Conservation (phyloP, 2,329 filamentous ascomycete genomes). For the Teratosphaeria gauchensis region DNA sequence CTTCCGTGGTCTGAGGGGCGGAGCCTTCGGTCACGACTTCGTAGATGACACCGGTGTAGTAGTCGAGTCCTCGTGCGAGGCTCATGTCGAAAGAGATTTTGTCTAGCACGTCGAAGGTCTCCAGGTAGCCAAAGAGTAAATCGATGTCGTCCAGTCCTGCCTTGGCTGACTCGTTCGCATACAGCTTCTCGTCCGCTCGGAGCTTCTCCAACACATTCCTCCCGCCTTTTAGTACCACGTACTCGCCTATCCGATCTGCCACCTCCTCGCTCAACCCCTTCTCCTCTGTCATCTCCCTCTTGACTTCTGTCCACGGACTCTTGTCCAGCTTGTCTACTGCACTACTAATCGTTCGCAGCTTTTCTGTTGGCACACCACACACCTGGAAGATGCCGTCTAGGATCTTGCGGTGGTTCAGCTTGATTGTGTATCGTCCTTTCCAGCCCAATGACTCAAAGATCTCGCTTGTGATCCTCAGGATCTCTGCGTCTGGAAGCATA, state of each 20-base stretch:
- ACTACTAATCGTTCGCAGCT: constrained; percentile 80
- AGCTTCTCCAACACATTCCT: constrained; percentile 55
- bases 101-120: constrained; percentile 62
- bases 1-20: constrained; percentile 41
- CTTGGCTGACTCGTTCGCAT: constrained; percentile 64
- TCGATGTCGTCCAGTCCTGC: constrained; percentile 73
- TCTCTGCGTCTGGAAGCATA: constrained; percentile 88
- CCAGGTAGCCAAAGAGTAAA: constrained; percentile 70
- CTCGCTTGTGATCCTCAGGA: constrained; percentile 73
- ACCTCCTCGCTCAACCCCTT: constrained; percentile 70
- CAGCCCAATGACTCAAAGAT: constrained; percentile 74
- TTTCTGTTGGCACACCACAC: constrained; percentile 76
- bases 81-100: constrained; percentile 82
- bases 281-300: constrained; percentile 85
- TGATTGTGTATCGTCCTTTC: constrained; percentile 70
- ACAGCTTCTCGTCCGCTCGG: constrained; percentile 51
- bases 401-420: constrained; percentile 91
- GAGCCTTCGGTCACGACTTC: constrained; percentile 79
- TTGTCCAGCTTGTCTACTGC: constrained; percentile 97
- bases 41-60: constrained; percentile 85
- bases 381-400: constrained; percentile 87
- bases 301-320: constrained; percentile 74
- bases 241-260: constrained; percentile 80
- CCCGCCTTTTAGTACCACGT: constrained; percentile 69
- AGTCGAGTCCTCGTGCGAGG: constrained; percentile 82